Percentiles rank a stretch among this genome's conserved stretches.
phyloP scores from a whole-genome alignment of 306 rosid genomes.

The Canavalia gladiata region DNA sequence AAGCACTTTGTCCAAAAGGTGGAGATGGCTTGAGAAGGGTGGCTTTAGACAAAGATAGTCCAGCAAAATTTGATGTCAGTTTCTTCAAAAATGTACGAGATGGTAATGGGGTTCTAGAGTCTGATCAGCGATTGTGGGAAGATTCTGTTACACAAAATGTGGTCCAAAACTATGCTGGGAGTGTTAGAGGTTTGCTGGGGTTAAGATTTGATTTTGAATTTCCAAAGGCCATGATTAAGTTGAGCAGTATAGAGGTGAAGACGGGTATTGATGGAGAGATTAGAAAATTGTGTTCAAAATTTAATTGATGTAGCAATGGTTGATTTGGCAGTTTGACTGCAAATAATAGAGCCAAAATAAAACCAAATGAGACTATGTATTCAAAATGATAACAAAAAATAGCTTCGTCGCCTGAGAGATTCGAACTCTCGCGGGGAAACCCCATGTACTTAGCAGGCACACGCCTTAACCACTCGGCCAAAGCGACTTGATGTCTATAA shows the following conservation, averaged over 20 bases:
- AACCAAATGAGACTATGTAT: not conserved
- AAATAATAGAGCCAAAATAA: not conserved
- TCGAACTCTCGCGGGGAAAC: conserved; percentile 93
- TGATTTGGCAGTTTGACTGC: not conserved
- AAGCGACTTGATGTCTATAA: conserved; percentile 56
- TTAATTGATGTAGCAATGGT: conserved; percentile 54
- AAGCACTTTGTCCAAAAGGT: conserved; percentile 61
- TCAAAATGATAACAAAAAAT: no score
- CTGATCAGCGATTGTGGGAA: conserved; percentile 81
- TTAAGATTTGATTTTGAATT: conserved; percentile 72
- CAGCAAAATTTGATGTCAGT: conserved; percentile 62
- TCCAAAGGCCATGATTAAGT: conserved; percentile 76
- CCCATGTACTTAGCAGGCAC: conserved; percentile 94
- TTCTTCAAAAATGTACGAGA: conserved; percentile 75
- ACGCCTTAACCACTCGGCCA: conserved; percentile 98
- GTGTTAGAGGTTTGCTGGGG: conserved; percentile 65
- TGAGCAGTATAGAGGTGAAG: conserved; percentile 79
- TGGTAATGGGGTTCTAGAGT: conserved; percentile 66
- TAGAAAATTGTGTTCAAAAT: conserved; percentile 67
- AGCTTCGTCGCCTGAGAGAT: conserved; percentile 79
- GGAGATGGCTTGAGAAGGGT: conserved; percentile 69
- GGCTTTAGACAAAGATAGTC: conserved; percentile 65
- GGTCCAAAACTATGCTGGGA: conserved; percentile 71
- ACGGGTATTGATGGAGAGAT: conserved; percentile 74
- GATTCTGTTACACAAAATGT: conserved; percentile 53